phyloP scores from a whole-genome alignment of 371 early-diverging fungal genomes.

The Lichtheimia corymbifera region DNA sequence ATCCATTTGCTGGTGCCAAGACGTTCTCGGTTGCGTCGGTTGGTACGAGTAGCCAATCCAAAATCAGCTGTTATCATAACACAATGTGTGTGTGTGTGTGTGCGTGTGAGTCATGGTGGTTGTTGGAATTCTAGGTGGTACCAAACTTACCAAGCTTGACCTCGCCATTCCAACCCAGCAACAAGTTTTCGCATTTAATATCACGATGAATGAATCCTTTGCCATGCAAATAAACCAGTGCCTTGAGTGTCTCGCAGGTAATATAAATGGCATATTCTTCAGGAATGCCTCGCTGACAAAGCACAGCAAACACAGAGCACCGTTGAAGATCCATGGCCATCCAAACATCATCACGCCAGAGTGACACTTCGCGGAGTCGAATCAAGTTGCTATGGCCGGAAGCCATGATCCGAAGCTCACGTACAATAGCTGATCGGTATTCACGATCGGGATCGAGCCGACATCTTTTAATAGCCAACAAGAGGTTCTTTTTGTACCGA shows the following conservation, averaged over 20 bases:
- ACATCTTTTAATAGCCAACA: constrained; percentile 51
- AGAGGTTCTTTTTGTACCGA: constrained; percentile 41
- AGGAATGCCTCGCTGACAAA: constrained; percentile 54
- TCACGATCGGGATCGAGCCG: constrained; percentile 50
- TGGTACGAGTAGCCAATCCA: constrained; percentile 44
- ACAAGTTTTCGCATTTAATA: constrained; percentile 96
- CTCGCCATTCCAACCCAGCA: constrained; percentile 92
- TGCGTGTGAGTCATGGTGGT: no score
- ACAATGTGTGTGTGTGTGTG: neutral
- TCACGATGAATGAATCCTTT: constrained; percentile 97
- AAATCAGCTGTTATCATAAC: constrained; percentile 31
- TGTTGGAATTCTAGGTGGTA: constrained; percentile 54
- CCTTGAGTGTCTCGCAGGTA: constrained; percentile 57
- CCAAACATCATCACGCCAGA: constrained; percentile 55
- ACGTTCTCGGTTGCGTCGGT: constrained; percentile 69
- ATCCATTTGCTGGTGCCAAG: constrained; percentile 98
- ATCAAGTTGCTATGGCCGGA: constrained; percentile 48
- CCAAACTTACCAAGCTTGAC: constrained; percentile 97
- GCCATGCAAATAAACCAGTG: constrained; percentile 89
- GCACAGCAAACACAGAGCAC: constrained; percentile 52
- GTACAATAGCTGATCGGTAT: constrained; percentile 47
- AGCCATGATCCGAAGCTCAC: constrained; percentile 53
- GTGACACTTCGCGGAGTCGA: constrained; percentile 43
- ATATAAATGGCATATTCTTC: constrained; percentile 48
- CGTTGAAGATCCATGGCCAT: constrained; percentile 54